Evolutionary conservation across 805 yeast species (phyloP), one percentile per base, ranked within the genome.

Genomic region (Pichia rugopelliculosa): DNA sequence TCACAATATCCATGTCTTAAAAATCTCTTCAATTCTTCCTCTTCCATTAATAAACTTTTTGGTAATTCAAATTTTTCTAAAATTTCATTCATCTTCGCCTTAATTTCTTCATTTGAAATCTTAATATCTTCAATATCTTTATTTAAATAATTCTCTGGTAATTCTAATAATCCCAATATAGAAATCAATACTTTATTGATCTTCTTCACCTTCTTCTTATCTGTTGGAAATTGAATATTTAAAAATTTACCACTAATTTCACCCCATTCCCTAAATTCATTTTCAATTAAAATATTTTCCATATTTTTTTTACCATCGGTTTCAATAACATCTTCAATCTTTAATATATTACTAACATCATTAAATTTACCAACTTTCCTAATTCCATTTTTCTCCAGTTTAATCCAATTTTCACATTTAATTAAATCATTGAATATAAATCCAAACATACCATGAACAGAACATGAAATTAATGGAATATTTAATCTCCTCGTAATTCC

Each of bases 391-490:
- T 69, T 73, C 41, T 75, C 76, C 46, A 72, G 75, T 36, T 77
- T 80, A 41, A 76, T 73, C 3, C 65, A 67, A 2, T 87, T 73
- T 27, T 72, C 70, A 64, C 87, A 88, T 41, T 70, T 62, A 11
- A 87, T 76, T 51, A 91, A 71, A 64, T 93, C 99, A 3, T 80
- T 79, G 60, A 90, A 83, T 1, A 87, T 74, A 58, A 78, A 86
- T 1, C 96, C 96, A 61, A 76, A 88, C 59, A 90, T 68, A 0
- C 99, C 99, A 62, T 84, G 84, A 2, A 80, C 59, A 0, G 82
- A 83, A 1, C 86, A 68, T 15, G 77, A 72, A 60, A 85, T 88
- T 26, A 93, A 70, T 3, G 96, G 87, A 18, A 82, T 74, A 25
- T 71, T 69, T 18, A 73, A 66, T 3, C 57, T 44, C 54, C 97